Conservation (phyloP, 257 asterid genomes). For the Ocimum tenuiflorum region DNA sequence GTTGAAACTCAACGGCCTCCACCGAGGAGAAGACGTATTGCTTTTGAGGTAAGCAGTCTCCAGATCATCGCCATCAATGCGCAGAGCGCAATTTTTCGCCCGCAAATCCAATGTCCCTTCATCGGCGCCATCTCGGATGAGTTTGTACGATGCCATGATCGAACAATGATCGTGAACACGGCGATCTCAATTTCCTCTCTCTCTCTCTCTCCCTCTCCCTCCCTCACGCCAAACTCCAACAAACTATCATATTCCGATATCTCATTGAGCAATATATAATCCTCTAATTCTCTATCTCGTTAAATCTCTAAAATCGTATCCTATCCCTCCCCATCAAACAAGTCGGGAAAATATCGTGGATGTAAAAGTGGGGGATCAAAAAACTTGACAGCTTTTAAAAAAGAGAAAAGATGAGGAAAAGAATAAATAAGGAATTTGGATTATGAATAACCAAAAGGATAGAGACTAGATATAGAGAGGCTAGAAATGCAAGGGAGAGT, state of each 20-base stretch:
- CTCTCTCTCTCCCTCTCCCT: too few relatives aligned
- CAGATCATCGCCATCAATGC: conserved; percentile 22
- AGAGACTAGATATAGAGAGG: too few relatives aligned
- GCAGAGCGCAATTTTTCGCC: conserved; percentile 19
- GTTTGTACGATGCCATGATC: conserved; percentile 39
- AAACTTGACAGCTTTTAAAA: not conserved
- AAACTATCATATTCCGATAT: not conserved
- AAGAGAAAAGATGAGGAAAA: not conserved
- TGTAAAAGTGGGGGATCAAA: not conserved
- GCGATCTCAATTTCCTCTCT: not conserved
- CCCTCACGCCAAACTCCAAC: not conserved
- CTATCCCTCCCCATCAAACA: not conserved
- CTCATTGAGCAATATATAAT: not conserved
- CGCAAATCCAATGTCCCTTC: conserved; percentile 22
- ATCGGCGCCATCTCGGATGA: conserved; percentile 21
- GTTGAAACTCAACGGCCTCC: not conserved
- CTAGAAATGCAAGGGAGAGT: conserved; percentile 16
- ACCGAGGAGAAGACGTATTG: conserved; percentile 16
- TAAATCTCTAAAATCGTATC: conserved; percentile 3
- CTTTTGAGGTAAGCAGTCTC: conserved; percentile 24
- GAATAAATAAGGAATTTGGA: not conserved
- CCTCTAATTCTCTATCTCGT: not conserved
- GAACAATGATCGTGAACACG: not conserved
- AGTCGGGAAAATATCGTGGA: not conserved
- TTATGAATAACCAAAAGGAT: not conserved